phyloP scores from a whole-genome alignment of 306 rosid genomes.

The Begonia fuchsioides region DNA sequence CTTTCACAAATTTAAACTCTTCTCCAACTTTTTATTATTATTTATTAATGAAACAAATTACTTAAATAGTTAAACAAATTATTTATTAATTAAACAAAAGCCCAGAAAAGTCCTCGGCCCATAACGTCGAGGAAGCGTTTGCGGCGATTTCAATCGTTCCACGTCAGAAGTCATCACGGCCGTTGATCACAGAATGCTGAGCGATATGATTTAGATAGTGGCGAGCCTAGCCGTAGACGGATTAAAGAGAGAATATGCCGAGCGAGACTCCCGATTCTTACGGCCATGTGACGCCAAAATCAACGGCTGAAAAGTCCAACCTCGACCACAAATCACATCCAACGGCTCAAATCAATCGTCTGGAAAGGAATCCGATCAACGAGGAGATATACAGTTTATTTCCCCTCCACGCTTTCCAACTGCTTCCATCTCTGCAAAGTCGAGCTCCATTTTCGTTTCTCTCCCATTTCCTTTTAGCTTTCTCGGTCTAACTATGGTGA shows the following conservation, averaged over 20 bases:
- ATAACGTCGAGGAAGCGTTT: too few species aligned
- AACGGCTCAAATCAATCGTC: slow-evolving; percentile 20
- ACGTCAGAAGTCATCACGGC: too few species aligned
- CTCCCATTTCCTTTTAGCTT: slow-evolving; percentile 11
- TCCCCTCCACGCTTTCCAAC: slow-evolving; percentile 1
- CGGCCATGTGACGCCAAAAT: slow-evolving; percentile 14
- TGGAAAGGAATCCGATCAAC: background rate
- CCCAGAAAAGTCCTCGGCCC: too few species aligned
- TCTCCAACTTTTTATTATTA: too few species aligned
- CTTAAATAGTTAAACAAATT: too few species aligned
- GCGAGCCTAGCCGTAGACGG: background rate
- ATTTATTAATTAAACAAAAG: too few species aligned
- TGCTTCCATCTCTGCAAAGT: slow-evolving; percentile 6
- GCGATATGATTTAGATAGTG: too few species aligned
- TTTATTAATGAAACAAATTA: too few species aligned
- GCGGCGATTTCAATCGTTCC: too few species aligned
- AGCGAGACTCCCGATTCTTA: slow-evolving; percentile 19
- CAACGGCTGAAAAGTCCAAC: slow-evolving; percentile 20
- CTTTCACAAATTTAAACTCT: too few species aligned
- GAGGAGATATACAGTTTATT: slow-evolving; percentile 14
- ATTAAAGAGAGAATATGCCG: background rate
- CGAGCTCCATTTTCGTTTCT: slow-evolving; percentile 8
- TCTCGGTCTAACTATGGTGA: slow-evolving; percentile 56
- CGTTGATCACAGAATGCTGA: too few species aligned
- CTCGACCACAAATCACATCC: slow-evolving; percentile 10